Evolutionary conservation across 2,329 filamentous ascomycete species (phyloP), one percentile per base, ranked within the genome.

Genomic region (Lasiodiplodia citricola): DNA sequence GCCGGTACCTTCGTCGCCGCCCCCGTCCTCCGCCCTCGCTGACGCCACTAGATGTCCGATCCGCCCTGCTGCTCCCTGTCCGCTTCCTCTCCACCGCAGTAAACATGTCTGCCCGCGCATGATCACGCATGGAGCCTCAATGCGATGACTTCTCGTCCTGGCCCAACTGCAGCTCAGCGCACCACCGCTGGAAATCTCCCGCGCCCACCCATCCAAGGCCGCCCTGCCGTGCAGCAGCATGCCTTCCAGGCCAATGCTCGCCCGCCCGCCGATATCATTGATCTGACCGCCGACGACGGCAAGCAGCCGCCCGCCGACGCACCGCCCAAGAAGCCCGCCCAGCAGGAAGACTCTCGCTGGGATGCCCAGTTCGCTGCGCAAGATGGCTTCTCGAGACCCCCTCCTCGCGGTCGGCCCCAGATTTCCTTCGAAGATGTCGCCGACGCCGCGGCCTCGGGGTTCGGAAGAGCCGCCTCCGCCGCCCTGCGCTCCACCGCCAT

Each of bases 111-210:
- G n/a, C 58, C 75, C 74, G 71, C 73, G 71, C 70, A 68, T 77
- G 75, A 79, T 75, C 74, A 81, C 79, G 79, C 76, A 75, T 77
- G 74, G 75, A 76, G 76, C 73, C 73, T 75, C 73, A 71, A 76
- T 80, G 79, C 79, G 73, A 81, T 81, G 80, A 81, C 75, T 79
- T 80, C 80, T 76, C 79, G 79, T 79, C 77, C 78, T 80, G 77
- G 76, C 74, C 75, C 74, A 75, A 71, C 78, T 75, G 73, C 76
- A 79, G 73, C 75, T 70, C 79, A 80, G 73, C 77, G 73, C 71
- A 74, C 76, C 72, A 77, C 74, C 72, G 76, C 73, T 72, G 75
- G 72, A 71, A 73, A 72, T 72, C 75, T 74, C 56, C 72, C 73
- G 66, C 73, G 72, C 69, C 70, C 71, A 65, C 76, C 75, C 70